A percentile compares a stretch with the other conserved stretches of the same genome.
Conservation (phyloP, 1,139 yeast species). For the Saccharomycopsis crataegensis region DNA sequence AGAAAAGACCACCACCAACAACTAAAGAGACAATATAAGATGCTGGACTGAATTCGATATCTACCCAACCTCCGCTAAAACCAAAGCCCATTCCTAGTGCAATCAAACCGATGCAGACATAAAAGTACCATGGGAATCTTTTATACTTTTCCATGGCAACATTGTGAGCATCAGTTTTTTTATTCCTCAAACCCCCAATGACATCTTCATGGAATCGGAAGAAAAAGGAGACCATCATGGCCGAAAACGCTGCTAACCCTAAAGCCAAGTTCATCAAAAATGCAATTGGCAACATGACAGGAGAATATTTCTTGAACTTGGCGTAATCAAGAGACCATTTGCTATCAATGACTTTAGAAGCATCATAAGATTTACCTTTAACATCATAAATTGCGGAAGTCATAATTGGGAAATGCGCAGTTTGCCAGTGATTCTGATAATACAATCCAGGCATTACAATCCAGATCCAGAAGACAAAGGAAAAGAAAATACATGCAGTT, state of each 20-base stretch:
- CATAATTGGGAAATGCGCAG: conserved; percentile 44
- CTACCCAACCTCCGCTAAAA: background rate
- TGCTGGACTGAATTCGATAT: background rate
- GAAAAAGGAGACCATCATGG: conserved; percentile 49
- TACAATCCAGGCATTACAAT: conserved; percentile 38
- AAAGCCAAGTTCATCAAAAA: conserved; percentile 58
- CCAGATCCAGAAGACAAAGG: conserved; percentile 37
- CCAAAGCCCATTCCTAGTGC: conserved; percentile 3
- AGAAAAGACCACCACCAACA: background rate
- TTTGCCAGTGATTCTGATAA: conserved; percentile 44
- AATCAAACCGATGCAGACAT: background rate
- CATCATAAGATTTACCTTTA: conserved; percentile 37
- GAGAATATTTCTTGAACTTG: conserved; percentile 48
- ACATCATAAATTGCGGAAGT: conserved; percentile 38
- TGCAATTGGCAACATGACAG: conserved; percentile 56
- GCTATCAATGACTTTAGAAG: conserved; percentile 36
- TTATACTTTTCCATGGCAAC: background rate
- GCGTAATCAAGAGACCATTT: conserved; percentile 37
- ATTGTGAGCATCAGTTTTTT: conserved; percentile 16
- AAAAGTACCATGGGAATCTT: conserved; percentile 3
- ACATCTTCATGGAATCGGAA: conserved; percentile 53
- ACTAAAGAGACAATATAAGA: background rate
- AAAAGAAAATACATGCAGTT: conserved; percentile 21
- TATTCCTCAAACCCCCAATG: conserved; percentile 35
- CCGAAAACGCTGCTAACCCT: conserved; percentile 54